These are phyloP conservation scores for Phyllosticta citriasiana DNA, from an alignment of 2,329 filamentous ascomycete species.

Conservation along the genomic window DNA sequence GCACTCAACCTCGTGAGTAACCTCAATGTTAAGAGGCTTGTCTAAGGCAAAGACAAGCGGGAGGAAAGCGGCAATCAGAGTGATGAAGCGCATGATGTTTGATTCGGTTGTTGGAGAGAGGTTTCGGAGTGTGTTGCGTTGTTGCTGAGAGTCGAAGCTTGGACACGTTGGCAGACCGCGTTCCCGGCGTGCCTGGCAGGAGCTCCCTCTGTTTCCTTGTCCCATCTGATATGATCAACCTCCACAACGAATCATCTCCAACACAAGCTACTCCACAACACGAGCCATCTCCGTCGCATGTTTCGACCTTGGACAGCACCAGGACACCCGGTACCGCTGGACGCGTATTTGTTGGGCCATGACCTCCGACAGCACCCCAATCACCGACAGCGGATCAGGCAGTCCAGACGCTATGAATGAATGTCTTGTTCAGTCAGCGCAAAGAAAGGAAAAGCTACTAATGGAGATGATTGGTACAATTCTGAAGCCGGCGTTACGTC, in stretches of 20 bases:
- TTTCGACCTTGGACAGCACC: not conserved
- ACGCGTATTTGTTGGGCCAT: not conserved
- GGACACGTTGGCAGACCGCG: not conserved
- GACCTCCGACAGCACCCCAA: not conserved
- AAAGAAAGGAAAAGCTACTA: too few relatives aligned
- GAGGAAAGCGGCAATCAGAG: conserved; percentile 3
- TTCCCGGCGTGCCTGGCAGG: not conserved
- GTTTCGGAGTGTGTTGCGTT: not conserved
- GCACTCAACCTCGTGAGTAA: conserved; percentile 33
- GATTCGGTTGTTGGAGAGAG: not conserved
- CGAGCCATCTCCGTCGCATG: not conserved
- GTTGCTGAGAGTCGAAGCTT: not conserved
- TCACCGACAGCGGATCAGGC: not conserved
- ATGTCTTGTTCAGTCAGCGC: too few relatives aligned
- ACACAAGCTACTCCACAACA: not conserved
- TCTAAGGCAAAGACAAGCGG: conserved; percentile 8
- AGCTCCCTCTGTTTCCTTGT: not conserved
- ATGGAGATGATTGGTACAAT: too few relatives aligned
- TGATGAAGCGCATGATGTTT: conserved; percentile 7
- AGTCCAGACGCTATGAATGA: not conserved
- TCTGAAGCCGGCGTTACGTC: too few relatives aligned
- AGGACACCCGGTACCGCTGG: not conserved
- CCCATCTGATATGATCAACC: not conserved
- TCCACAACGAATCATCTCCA: not conserved
- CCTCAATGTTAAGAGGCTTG: conserved; percentile 29